Conservation (phyloP, 2,329 filamentous ascomycete genomes). For the Paracoccidioides lutzii region DNA sequence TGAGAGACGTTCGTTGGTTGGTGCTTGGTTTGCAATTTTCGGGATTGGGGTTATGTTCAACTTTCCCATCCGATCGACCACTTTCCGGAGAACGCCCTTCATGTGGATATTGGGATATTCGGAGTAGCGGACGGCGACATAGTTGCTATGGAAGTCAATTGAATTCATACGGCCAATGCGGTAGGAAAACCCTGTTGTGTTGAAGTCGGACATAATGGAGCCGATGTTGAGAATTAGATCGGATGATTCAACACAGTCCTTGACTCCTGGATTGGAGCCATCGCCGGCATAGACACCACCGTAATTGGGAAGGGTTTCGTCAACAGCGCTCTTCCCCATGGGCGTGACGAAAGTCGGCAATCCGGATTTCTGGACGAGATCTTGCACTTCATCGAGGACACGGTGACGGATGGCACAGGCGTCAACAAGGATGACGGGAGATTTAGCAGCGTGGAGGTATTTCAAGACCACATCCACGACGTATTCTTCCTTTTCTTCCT, state of each 20-base stretch:
- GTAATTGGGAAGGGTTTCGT: constrained; percentile 59
- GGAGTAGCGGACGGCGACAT: constrained; percentile 61
- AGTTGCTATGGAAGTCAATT: constrained; percentile 68
- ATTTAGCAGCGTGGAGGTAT: constrained; percentile 56
- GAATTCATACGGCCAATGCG: constrained; percentile 62
- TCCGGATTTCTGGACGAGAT: constrained; percentile 55
- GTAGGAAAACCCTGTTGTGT: constrained; percentile 62
- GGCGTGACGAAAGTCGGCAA: constrained; percentile 71
- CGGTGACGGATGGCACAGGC: constrained; percentile 66
- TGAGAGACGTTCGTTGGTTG: constrained; percentile 16
- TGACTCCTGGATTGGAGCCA: constrained; percentile 45
- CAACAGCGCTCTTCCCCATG: constrained; percentile 72
- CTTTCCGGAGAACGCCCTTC: constrained; percentile 61
- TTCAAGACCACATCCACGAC: constrained; percentile 63
- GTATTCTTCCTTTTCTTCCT: constrained; percentile 57
- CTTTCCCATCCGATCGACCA: constrained; percentile 46
- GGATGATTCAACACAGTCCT: constrained; percentile 26
- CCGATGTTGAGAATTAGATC: constrained; percentile 31
- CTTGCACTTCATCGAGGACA: constrained; percentile 56
- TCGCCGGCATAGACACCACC: constrained; percentile 73
- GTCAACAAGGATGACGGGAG: constrained; percentile 65
- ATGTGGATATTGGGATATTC: constrained; percentile 67
- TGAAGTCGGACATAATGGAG: constrained; percentile 32
- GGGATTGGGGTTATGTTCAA: constrained; percentile 46
- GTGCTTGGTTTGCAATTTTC: constrained; percentile 41